These are phyloP conservation scores for Volvox africanus DNA, from an alignment of 139 green algal genomes.

Conservation along the genomic window DNA sequence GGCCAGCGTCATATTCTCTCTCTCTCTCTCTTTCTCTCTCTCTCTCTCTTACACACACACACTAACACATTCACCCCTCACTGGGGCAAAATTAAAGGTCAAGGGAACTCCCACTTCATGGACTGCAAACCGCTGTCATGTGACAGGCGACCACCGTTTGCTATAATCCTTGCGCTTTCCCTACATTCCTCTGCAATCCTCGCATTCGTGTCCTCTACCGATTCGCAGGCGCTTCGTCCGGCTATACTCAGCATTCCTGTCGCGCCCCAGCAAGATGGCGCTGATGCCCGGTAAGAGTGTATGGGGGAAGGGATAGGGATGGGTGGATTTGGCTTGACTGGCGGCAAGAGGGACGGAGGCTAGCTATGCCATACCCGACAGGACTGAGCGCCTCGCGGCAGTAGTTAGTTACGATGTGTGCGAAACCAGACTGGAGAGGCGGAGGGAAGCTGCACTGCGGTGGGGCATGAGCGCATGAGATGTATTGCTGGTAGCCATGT, in stretches of 20 bases:
- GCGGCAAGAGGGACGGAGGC: not conserved
- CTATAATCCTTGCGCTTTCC: not conserved
- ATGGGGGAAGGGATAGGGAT: not conserved
- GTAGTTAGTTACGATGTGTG: not conserved
- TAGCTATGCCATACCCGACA: not conserved
- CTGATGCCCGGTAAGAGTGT: conserved; percentile 8
- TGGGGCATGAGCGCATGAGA: too few relatives aligned
- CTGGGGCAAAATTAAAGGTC: not conserved
- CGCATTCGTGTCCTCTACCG: not conserved
- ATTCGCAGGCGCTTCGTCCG: conserved; percentile 9
- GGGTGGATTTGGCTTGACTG: not conserved
- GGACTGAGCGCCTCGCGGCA: not conserved
- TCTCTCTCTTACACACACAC: not conserved
- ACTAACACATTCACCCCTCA: not conserved
- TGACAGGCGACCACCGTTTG: too few relatives aligned
- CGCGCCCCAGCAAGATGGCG: conserved; percentile 28
- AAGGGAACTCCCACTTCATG: not conserved
- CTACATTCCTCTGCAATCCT: not conserved
- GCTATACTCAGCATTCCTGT: conserved; percentile 13
- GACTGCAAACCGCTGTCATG: too few relatives aligned
- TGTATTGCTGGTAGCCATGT: too few relatives aligned
- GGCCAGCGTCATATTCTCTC: not conserved
- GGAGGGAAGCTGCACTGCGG: too few relatives aligned
- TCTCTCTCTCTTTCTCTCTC: too few relatives aligned
- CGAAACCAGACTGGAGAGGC: not conserved